These are phyloP conservation scores for Clarireedia paspali DNA, from an alignment of 2,329 filamentous ascomycete species.

Conservation along the genomic window DNA sequence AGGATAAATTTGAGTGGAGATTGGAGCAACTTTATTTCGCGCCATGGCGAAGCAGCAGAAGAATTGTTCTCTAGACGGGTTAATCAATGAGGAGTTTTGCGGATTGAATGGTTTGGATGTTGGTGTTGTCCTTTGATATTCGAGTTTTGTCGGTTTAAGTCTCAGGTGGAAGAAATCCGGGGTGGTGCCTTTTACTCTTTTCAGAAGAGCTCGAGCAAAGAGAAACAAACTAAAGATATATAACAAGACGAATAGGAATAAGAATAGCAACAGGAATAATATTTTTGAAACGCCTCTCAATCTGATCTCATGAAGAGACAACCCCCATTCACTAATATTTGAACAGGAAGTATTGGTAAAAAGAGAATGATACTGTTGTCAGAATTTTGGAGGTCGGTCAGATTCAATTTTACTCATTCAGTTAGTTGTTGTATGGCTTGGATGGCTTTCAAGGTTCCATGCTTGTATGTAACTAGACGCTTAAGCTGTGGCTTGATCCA, in stretches of 20 bases:
- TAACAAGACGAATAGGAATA: not conserved
- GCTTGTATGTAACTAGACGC: not conserved
- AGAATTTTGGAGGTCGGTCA: slow-evolving; percentile 5
- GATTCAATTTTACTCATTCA: slow-evolving; percentile 7
- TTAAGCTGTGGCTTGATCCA: slow-evolving; percentile 8
- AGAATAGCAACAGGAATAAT: not conserved
- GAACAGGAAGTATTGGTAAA: too few species aligned
- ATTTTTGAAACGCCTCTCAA: too few species aligned
- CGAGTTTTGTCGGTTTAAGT: slow-evolving; percentile 1
- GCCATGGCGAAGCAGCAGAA: slow-evolving; percentile 7
- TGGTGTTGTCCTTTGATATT: not conserved
- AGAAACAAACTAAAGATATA: not conserved
- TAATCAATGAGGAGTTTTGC: not conserved
- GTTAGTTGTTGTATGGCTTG: not conserved
- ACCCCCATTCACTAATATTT: too few species aligned
- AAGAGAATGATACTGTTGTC: slow-evolving; percentile 1
- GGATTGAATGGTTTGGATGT: not conserved
- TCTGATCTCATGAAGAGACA: too few species aligned
- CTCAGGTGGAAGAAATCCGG: slow-evolving; percentile 6
- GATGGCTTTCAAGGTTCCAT: not conserved
- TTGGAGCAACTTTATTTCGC: slow-evolving; percentile 10
- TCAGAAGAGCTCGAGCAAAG: not conserved
- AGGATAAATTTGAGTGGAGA: slow-evolving; percentile 6
- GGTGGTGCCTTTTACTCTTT: not conserved
- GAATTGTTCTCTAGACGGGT: not conserved